phyloP scores from a whole-genome alignment of 768 basidiomycete species.

The Pleurotus pulmonarius region DNA sequence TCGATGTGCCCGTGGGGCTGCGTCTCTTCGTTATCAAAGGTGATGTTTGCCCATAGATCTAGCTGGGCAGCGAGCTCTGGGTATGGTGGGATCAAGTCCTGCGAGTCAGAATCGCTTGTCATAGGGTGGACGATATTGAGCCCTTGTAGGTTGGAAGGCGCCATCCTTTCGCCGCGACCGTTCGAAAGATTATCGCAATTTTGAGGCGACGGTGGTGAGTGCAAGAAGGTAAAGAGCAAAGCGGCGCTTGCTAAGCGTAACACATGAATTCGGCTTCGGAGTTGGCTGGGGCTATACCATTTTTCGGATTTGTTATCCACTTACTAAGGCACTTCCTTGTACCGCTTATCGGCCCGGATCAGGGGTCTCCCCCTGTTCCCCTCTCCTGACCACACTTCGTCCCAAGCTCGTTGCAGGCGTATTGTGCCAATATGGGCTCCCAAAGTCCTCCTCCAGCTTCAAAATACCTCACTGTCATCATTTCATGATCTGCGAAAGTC shows the following conservation, averaged over 20 bases:
- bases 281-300: not conserved
- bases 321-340: no score
- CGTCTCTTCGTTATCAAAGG: conserved; percentile 54
- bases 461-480: no score
- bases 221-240: conserved; percentile 7
- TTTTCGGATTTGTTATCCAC: not conserved
- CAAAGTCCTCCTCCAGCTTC: no score
- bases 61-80: conserved; percentile 77
- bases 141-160: conserved; percentile 65
- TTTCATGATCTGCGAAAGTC: no score
- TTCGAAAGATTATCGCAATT: not conserved
- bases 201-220: not conserved
- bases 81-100: conserved; percentile 65
- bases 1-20: conserved; percentile 10
- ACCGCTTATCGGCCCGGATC: no score
- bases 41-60: conserved; percentile 79
- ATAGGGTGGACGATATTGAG: conserved; percentile 73
- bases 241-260: not conserved
- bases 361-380: no score
- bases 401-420: no score
- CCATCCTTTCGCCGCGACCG: conserved; percentile 36
- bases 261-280: conserved; percentile 2
- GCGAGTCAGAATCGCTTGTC: conserved; percentile 35
- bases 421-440: no score
- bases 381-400: no score